Conservation (phyloP, 2,329 filamentous ascomycete species). For the Coniochaeta sp. region DNA sequence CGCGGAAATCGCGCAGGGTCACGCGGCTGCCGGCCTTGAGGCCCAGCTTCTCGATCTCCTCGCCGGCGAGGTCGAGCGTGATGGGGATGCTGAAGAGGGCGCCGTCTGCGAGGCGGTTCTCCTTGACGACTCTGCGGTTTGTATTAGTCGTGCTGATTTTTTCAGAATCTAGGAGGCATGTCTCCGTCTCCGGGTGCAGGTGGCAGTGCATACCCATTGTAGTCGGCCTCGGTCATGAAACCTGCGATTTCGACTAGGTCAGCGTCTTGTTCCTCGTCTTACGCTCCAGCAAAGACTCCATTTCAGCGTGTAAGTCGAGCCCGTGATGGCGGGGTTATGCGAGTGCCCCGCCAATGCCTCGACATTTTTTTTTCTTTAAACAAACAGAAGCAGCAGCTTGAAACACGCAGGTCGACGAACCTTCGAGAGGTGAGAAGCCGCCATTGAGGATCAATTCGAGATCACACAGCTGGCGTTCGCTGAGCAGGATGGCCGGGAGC, state of each 20-base stretch:
- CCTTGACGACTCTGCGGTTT: constrained; percentile 68
- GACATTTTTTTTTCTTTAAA: neutral
- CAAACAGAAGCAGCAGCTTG: neutral
- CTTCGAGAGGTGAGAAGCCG: constrained; percentile 95
- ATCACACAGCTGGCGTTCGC: constrained; percentile 94
- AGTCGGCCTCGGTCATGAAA: constrained; percentile 97
- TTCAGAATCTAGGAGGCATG: too few species aligned
- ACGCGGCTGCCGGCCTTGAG: constrained; percentile 76
- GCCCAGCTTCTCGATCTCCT: constrained; percentile 64
- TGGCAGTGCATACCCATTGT: constrained; percentile 63
- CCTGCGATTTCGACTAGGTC: constrained; percentile 41
- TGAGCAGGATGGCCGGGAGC: constrained; percentile 76
- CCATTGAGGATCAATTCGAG: constrained; percentile 95
- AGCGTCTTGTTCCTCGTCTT: neutral
- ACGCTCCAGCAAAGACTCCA: neutral
- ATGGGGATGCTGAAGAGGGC: constrained; percentile 96
- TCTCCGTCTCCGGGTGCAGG: too few species aligned
- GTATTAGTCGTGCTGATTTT: constrained; percentile 23
- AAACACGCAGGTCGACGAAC: constrained; percentile 40
- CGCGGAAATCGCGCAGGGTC: constrained; percentile 88
- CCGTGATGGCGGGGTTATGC: constrained; percentile 15
- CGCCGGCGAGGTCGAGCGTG: constrained; percentile 75
- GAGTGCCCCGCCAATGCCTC: constrained; percentile 12
- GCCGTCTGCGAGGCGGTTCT: constrained; percentile 80
- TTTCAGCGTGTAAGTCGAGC: neutral